Conservation (phyloP, 441 rosid species). For the Adansonia gregorii region DNA sequence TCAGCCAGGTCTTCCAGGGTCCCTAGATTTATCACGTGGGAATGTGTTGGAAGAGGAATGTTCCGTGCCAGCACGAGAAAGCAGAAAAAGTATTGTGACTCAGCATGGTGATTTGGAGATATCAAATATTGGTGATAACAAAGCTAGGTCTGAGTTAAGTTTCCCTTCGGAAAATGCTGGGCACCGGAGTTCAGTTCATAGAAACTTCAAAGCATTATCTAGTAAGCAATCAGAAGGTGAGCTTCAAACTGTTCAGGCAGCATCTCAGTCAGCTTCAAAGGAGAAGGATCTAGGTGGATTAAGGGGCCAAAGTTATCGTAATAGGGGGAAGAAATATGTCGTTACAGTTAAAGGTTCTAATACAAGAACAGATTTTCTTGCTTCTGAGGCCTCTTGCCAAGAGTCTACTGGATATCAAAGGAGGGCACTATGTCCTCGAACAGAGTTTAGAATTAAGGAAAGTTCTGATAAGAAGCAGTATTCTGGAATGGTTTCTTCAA, state of each 20-base stretch:
- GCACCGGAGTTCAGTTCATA: constrained; percentile 40
- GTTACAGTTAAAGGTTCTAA: constrained; percentile 57
- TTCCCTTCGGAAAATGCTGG: constrained; percentile 40
- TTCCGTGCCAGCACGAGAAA: constrained; percentile 41
- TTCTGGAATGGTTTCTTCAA: constrained; percentile 38
- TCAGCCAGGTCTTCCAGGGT: constrained; percentile 52
- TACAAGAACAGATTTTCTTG: constrained; percentile 45
- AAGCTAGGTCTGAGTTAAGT: constrained; percentile 41
- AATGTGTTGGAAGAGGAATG: constrained; percentile 42
- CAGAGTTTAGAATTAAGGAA: constrained; percentile 84
- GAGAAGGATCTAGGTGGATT: constrained; percentile 43
- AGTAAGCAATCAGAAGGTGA: constrained; percentile 51
- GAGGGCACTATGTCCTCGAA: constrained; percentile 60
- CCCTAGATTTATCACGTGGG: constrained; percentile 54
- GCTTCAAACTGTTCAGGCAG: constrained; percentile 39
- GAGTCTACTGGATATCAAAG: constrained; percentile 68
- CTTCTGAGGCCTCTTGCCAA: constrained; percentile 54
- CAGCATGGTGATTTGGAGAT: constrained; percentile 50
- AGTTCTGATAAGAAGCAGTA: constrained; percentile 47
- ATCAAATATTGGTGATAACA: constrained; percentile 33
- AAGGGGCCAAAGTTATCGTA: constrained; percentile 46
- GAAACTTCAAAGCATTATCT: constrained; percentile 37
- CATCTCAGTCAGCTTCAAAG: constrained; percentile 36
- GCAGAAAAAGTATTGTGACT: constrained; percentile 36
- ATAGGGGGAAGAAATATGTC: constrained; percentile 53